Percentiles rank a stretch among this genome's conserved stretches.
Conservation (phyloP, 306 rosid species). For the Vigna nakashimae region DNA sequence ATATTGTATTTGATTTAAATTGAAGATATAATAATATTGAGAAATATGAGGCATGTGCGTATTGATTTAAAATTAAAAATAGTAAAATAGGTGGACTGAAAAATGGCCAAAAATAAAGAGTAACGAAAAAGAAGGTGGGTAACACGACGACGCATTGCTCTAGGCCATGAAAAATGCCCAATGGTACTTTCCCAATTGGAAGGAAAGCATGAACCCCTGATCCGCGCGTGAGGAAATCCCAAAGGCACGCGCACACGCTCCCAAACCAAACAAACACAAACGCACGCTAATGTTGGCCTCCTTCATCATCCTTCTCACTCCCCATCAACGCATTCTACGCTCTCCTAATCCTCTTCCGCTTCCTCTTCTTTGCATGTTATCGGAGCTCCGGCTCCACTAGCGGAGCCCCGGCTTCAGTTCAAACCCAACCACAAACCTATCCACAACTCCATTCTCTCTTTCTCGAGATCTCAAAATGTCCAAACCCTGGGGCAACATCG, state of each 20-base stretch:
- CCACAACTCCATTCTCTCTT: background rate
- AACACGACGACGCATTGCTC: slow-evolving; percentile 15
- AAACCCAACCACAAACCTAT: background rate
- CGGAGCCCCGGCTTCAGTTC: slow-evolving; percentile 73
- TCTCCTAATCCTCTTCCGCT: background rate
- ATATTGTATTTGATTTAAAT: too few relatives aligned
- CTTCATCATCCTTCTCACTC: slow-evolving; percentile 6
- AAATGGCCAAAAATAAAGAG: background rate
- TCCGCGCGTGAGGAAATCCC: slow-evolving; percentile 39
- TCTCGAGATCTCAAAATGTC: slow-evolving; percentile 73
- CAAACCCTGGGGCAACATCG: slow-evolving; percentile 86
- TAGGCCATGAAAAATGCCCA: background rate
- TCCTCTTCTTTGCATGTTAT: slow-evolving; percentile 51
- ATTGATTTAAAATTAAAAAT: background rate
- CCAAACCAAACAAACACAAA: background rate
- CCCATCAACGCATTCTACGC: slow-evolving; percentile 25
- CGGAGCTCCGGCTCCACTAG: slow-evolving; percentile 82
- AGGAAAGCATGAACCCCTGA: slow-evolving; percentile 21
- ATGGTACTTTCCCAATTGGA: slow-evolving; percentile 5
- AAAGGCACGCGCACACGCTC: background rate
- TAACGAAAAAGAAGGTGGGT: background rate
- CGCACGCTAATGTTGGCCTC: background rate
- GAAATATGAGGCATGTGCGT: too few relatives aligned
- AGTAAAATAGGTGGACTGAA: background rate
- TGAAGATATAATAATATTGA: too few relatives aligned